A percentile compares a stretch with the other conserved stretches of the same genome.
Conservation (phyloP, 2,329 filamentous ascomycete species). For the Sarocladium brachiariae region DNA sequence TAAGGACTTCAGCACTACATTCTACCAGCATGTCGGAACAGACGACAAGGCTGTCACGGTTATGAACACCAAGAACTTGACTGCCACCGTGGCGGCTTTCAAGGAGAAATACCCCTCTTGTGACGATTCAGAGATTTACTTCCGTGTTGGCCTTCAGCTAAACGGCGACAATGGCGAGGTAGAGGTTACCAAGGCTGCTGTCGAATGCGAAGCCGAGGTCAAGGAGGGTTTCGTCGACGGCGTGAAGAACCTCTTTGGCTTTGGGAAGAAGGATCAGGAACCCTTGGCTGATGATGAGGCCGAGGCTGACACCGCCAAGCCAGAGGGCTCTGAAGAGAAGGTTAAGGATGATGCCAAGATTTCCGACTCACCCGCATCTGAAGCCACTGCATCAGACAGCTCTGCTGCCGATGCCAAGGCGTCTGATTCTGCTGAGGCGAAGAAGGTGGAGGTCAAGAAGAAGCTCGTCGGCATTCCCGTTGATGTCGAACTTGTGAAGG, state of each 20-base stretch:
- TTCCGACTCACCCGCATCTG: conserved; percentile 20
- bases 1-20: conserved; percentile 71
- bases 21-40: conserved; percentile 64
- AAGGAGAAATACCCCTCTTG: conserved; percentile 71
- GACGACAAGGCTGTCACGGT: conserved; percentile 56
- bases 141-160: conserved; percentile 72
- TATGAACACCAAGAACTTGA: conserved; percentile 78
- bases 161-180: conserved; percentile 70
- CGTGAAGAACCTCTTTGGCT: conserved; percentile 92
- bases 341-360: conserved; percentile 34
- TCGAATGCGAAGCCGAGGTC: conserved; percentile 78
- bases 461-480: conserved; percentile 50
- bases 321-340: conserved; percentile 29
- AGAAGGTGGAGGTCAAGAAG: conserved; percentile 50
- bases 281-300: conserved; percentile 53
- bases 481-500: conserved; percentile 40
- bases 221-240: conserved; percentile 84
- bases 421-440: conserved; percentile 28
- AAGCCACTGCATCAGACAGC: conserved; percentile 31
- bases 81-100: conserved; percentile 69
- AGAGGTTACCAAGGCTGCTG: conserved; percentile 65
- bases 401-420: conserved; percentile 43
- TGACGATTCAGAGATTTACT: conserved; percentile 65
- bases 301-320: conserved; percentile 31
- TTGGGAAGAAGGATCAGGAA: conserved; percentile 85